Conservation (phyloP, 345 rosid genomes). For the Pistacia atlantica region DNA sequence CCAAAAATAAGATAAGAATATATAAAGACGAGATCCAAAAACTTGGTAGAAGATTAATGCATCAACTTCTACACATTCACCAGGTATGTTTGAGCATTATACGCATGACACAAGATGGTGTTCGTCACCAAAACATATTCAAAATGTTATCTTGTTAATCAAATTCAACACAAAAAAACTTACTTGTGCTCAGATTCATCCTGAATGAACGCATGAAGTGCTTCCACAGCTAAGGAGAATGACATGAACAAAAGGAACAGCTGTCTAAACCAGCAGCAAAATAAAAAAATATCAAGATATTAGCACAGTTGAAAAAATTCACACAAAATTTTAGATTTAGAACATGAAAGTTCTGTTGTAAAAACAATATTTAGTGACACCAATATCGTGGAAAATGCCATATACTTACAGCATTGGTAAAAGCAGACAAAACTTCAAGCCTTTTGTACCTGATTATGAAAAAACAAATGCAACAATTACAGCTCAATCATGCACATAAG, state of each 20-base stretch:
- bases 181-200: constrained; percentile 99
- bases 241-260: constrained; percentile 99
- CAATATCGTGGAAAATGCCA: constrained; percentile 8
- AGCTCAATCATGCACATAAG: constrained; percentile 11
- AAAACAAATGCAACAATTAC: constrained; percentile 11
- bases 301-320: constrained; percentile 28
- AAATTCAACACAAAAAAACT: constrained; percentile 31
- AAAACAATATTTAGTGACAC: neutral
- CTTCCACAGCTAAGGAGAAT: constrained; percentile 97
- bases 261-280: constrained; percentile 94
- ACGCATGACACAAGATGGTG: neutral
- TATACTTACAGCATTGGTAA: constrained; percentile 94
- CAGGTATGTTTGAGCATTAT: neutral
- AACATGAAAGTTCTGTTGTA: neutral
- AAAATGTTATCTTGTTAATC: neutral
- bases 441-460: constrained; percentile 68
- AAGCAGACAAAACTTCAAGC: constrained; percentile 91
- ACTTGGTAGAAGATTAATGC: neutral
- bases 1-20: neutral
- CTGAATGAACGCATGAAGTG: constrained; percentile 98
- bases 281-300: constrained; percentile 45
- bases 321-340: neutral
- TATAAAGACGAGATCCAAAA: neutral
- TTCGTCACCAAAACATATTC: neutral
- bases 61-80: neutral